Evolutionary conservation across 73 alveolate species (phyloP).

Genomic region (Paramecium octaurelia): DNA sequence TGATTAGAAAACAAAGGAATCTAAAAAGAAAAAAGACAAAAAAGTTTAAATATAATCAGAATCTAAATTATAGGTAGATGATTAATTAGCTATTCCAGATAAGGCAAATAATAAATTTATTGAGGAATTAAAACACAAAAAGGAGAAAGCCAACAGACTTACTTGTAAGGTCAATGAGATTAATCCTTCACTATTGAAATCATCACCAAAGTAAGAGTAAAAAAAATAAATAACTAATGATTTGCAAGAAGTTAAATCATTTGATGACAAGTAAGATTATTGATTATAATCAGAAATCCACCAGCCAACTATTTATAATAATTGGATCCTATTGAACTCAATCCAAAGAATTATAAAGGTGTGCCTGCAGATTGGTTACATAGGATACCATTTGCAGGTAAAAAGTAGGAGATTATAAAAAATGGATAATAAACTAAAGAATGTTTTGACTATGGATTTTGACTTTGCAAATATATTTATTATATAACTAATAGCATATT

Average conservation of each 20-base stretch:
- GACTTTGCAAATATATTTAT: background rate
- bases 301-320: conserved; percentile 48
- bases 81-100: conserved; percentile 45
- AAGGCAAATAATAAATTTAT: conserved; percentile 29
- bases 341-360: conserved; percentile 62
- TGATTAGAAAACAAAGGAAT: background rate
- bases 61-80: background rate
- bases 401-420: conserved; percentile 1
- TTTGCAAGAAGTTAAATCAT: background rate
- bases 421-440: conserved; percentile 32
- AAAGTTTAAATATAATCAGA: conserved; percentile 22
- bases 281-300: conserved; percentile 19
- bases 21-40: background rate
- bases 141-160: conserved; percentile 45
- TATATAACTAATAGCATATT: background rate
- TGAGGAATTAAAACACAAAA: conserved; percentile 15
- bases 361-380: conserved; percentile 64
- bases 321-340: conserved; percentile 50
- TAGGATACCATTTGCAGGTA: conserved; percentile 66
- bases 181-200: background rate
- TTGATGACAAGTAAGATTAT: conserved; percentile 23
- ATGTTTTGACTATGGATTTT: conserved; percentile 33
- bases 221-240: background rate
- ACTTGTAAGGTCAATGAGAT: conserved; percentile 53
- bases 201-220: background rate